Evolutionary conservation across 176 grass and related monocot species (phyloP).

Genomic region (Eleusine indica): DNA sequence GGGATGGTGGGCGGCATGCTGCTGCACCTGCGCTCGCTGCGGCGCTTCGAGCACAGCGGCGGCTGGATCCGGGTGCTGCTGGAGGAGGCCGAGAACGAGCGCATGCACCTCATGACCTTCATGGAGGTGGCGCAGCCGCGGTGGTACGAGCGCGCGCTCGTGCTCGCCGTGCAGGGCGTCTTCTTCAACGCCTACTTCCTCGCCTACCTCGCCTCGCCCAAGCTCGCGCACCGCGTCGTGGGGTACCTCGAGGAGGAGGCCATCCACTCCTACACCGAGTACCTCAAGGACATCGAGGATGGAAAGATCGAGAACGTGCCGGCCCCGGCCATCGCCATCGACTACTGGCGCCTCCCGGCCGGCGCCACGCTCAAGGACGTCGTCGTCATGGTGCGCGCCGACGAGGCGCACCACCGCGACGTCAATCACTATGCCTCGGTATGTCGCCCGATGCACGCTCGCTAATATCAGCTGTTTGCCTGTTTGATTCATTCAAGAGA

Average conservation of each 20-base stretch:
- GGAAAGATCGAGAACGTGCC: constrained; percentile 78
- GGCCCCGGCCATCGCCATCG: constrained; percentile 77
- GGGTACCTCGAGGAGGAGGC: constrained; percentile 90
- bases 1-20: constrained; percentile 85
- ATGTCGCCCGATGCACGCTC: neutral
- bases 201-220: constrained; percentile 64
- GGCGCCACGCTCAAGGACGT: constrained; percentile 70
- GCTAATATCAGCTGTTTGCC: neutral
- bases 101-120: constrained; percentile 89
- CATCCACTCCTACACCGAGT: constrained; percentile 84
- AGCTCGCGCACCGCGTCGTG: constrained; percentile 72
- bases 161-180: constrained; percentile 66
- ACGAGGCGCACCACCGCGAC: constrained; percentile 88
- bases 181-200: constrained; percentile 75
- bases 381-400: constrained; percentile 63
- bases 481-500: neutral
- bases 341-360: constrained; percentile 75
- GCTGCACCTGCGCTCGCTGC: constrained; percentile 77
- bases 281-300: constrained; percentile 63
- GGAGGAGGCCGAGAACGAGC: constrained; percentile 85
- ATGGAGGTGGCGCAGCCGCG: constrained; percentile 75
- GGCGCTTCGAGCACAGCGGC: constrained; percentile 75
- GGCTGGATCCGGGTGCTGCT: constrained; percentile 72
- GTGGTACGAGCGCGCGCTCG: constrained; percentile 77
- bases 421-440: constrained; percentile 88